These are phyloP conservation scores for Plantago lanceolata DNA, from an alignment of 305 asterid species.

Conservation along the genomic window DNA sequence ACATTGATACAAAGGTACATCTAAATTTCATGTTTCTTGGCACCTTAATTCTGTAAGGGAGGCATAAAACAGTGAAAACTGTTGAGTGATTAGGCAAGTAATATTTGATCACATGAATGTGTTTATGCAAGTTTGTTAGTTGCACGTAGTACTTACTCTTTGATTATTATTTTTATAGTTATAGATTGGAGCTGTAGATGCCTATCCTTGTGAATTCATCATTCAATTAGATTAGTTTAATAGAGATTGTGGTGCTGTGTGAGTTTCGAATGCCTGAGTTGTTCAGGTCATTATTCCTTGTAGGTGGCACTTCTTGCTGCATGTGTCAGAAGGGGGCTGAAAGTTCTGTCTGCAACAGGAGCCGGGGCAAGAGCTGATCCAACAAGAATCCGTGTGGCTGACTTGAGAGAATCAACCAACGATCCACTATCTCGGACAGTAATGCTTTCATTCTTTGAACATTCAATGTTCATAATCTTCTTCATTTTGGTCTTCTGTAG, in stretches of 20 bases:
- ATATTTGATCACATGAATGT: constrained; percentile 1
- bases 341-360: constrained; percentile 92
- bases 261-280: background rate
- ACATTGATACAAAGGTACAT: constrained; percentile 88
- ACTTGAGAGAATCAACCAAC: constrained; percentile 86
- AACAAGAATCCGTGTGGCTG: constrained; percentile 91
- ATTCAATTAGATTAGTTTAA: background rate
- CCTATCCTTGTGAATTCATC: background rate
- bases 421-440: constrained; percentile 95
- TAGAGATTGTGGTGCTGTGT: background rate
- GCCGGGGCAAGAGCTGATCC: constrained; percentile 99
- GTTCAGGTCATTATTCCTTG: constrained; percentile 25
- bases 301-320: constrained; percentile 97
- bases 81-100: no score
- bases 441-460: constrained; percentile 28
- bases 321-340: constrained; percentile 82
- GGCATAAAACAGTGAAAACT: background rate
- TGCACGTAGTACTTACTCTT: background rate
- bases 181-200: background rate
- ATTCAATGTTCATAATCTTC: constrained; percentile 4
- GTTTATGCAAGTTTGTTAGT: background rate
- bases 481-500: constrained; percentile 3
- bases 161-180: background rate
- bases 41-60: constrained; percentile 3
- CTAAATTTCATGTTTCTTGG: constrained; percentile 11